Base-by-base conservation (phyloP, 495 filamentous ascomycete species). In the Tuber brumale region DNA sequence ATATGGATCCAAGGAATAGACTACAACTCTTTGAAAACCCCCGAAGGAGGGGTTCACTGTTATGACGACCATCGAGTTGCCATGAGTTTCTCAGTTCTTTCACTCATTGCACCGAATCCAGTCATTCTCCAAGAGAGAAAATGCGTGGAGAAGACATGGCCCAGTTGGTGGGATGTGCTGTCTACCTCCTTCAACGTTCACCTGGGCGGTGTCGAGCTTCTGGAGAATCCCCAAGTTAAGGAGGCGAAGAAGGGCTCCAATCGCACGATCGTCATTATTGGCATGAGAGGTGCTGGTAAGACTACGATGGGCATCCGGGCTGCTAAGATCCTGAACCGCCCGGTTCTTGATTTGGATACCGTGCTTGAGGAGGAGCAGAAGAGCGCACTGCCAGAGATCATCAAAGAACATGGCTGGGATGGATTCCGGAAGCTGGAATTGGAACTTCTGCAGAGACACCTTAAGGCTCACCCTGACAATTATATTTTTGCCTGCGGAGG, bases 91-190 rank as follows among this genome's bases (percentile, higher is more conserved):
- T 93, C 93, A 75, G 93, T 99, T n/a, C 85, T 99, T 44, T 90
- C 93, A 31, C 85, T 92, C 39, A 87, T 92, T 46, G 87, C 91
- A n/a, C 92, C 95, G 8, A 82, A 89, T 19, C 88, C 92, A 2
- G 91, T 93, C 3, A 85, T 97, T 43, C 91, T 99, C 72, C 86
- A 90, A 10, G 95, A 99, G 84, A 91, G 92, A 76, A 93, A 96
- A 82, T 99, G 95, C 83, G 92, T 93, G 35, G 94, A 91, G 66
- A 99, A 99, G 88, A 99, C 95, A n/a, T 99, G 96, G 95, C 95
- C 95, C 0, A 95, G 94, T 19, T 99, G 95, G 93, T 99, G 95
- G 95, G 96, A 99, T 84, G 89, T 90, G 61, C 82, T 97, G 73
- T 89, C 90, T 45, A 89, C 92, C 74, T 86, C 88, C 4, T 99